Evolutionary conservation across 2,329 filamentous ascomycete genomes (phyloP), one percentile per base, ranked within the genome.

Genomic region (Rasamsonia emersonii): DNA sequence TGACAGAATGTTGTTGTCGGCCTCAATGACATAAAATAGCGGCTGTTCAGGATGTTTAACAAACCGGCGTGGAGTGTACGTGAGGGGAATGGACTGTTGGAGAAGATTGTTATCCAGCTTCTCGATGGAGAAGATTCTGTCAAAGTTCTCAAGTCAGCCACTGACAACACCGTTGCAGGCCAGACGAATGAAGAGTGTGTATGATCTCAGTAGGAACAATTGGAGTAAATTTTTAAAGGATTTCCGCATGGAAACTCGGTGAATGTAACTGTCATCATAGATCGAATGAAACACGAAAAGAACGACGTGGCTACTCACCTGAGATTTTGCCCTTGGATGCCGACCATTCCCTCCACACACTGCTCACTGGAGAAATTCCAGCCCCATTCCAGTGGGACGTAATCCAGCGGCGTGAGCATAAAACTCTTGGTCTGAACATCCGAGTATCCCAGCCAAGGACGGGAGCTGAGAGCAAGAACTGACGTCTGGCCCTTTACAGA

Each of bases 201-300:
- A n/a, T n/a, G 48, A 51, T 64, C 58, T 93, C 86, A 93, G 86
- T 78, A 93, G 86, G 86, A 93, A 93, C 86, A 93, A 93, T 93
- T 93, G 85, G 79, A 70, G 52, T 52, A 51, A 61, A 58, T 56
- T 59, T 49, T 59, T 56, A 53, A 51, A 47, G 50, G 45, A 59
- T 61, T 53, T 68, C 70, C 67, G 62, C 59, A 67, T 55, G 31
- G 31, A 42, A 28, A 28, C 58, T 54, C 49, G 35, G 44, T 45
- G 54, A 20, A 52, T 51, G 46, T 49, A 52, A 50, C 51, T 59
- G 53, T 61, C 60, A 66, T 61, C 56, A 54, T 53, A 53, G 58
- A 67, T 64, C 62, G 51, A 49, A 26, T 35, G n/a, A 27, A 9
- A 16, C 10, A 40, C 41, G 39, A 40, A 37, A 43, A 33, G 40